phyloP scores from a whole-genome alignment of 176 grass and related monocot species.

The Elymus sibiricus region DNA sequence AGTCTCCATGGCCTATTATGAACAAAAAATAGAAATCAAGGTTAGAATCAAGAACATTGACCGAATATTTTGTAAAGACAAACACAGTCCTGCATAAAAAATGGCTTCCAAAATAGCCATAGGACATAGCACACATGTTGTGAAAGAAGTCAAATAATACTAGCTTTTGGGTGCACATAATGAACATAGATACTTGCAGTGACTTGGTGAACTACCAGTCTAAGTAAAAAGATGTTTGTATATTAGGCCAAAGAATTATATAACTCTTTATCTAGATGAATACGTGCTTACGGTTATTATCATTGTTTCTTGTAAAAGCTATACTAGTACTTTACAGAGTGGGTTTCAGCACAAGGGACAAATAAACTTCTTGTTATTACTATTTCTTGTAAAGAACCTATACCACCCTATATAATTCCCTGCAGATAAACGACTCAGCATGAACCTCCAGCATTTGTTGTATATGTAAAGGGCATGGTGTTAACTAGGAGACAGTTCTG shows the following conservation, averaged over 20 bases:
- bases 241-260: too few species aligned
- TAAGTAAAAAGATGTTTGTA: too few species aligned
- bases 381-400: background rate
- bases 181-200: too few species aligned
- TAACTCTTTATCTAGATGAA: too few species aligned
- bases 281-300: too few species aligned
- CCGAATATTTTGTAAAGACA: background rate
- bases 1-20: slow-evolving; percentile 70
- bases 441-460: background rate
- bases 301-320: too few species aligned
- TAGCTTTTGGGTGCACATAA: too few species aligned
- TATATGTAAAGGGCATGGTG: background rate
- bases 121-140: background rate
- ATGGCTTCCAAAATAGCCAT: background rate
- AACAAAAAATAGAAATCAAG: background rate
- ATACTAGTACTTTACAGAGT: too few species aligned
- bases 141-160: too few species aligned
- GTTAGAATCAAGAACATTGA: slow-evolving; percentile 27
- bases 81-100: background rate
- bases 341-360: too few species aligned
- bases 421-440: slow-evolving; percentile 70
- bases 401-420: background rate
- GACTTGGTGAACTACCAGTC: too few species aligned
- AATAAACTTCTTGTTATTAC: background rate
- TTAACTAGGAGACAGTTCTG: background rate